Percentiles rank a stretch among this genome's conserved stretches.
Conservation (phyloP, 345 rosid species). For the Nephelium lappaceum region DNA sequence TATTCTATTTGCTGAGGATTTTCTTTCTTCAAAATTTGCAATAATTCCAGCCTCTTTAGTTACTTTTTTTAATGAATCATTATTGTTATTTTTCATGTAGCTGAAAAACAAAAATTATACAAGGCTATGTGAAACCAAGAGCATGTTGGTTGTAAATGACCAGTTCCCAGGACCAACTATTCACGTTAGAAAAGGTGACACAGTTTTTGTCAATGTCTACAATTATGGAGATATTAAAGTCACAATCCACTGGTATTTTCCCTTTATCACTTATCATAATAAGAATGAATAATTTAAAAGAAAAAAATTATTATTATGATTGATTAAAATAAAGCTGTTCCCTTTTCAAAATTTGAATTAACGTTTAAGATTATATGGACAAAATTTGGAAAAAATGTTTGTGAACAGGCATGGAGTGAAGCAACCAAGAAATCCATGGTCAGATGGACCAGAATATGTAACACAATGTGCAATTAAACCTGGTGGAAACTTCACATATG, state of each 20-base stretch:
- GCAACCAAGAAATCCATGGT: conserved; percentile 40
- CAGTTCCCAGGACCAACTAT: conserved; percentile 51
- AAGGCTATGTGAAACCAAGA: conserved; percentile 42
- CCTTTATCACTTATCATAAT: not conserved
- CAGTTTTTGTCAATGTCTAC: not conserved
- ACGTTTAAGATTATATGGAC: too few relatives aligned
- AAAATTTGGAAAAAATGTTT: too few relatives aligned
- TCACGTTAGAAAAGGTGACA: conserved; percentile 27
- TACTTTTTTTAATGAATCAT: too few relatives aligned
- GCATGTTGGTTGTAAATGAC: conserved; percentile 47
- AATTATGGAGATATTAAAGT: conserved; percentile 30
- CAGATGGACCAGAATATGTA: conserved; percentile 39
- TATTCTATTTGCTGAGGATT: too few relatives aligned
- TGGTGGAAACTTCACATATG: conserved; percentile 28
- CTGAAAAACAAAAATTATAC: conserved; percentile 13
- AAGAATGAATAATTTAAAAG: too few relatives aligned
- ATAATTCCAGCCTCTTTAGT: too few relatives aligned
- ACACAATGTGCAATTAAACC: conserved; percentile 41
- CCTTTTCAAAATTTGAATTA: too few relatives aligned
- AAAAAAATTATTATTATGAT: too few relatives aligned
- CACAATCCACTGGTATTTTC: conserved; percentile 38
- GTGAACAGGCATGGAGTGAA: conserved; percentile 34
- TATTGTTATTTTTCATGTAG: too few relatives aligned
- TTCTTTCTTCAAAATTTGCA: too few relatives aligned
- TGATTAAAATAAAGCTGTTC: too few relatives aligned